Percentiles rank a stretch among this genome's conserved stretches.
Conservation (phyloP, 2,329 filamentous ascomycete genomes). For the Aulographum hederae region DNA sequence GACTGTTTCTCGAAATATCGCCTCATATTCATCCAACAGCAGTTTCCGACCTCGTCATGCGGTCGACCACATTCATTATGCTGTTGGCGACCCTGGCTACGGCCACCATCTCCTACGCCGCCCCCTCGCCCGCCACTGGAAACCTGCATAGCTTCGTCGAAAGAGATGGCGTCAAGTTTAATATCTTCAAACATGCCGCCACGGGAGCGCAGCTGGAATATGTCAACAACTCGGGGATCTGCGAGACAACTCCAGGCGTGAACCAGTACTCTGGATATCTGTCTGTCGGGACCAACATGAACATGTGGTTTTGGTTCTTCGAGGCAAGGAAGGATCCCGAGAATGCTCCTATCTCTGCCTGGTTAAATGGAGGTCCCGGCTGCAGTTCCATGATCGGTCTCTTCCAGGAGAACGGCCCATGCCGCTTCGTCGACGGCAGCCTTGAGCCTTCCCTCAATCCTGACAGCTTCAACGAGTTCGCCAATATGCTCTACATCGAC, state of each 20-base stretch:
- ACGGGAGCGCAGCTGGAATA: slow-evolving; percentile 26
- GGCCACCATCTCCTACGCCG: too few relatives aligned
- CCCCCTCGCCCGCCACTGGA: too few relatives aligned
- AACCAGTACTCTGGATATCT: slow-evolving; percentile 35
- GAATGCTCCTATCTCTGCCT: slow-evolving; percentile 24
- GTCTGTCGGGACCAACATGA: slow-evolving; percentile 22
- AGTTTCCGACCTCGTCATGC: too few relatives aligned
- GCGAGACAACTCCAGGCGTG: slow-evolving; percentile 31
- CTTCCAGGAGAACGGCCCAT: slow-evolving; percentile 22
- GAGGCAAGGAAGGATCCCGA: slow-evolving; percentile 25
- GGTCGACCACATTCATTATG: too few relatives aligned
- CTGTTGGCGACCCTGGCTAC: too few relatives aligned
- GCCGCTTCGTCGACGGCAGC: slow-evolving; percentile 20
- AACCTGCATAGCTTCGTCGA: too few relatives aligned
- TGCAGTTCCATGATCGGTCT: slow-evolving; percentile 22
- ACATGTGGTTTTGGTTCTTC: slow-evolving; percentile 29
- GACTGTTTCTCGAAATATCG: too few relatives aligned
- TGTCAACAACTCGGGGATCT: slow-evolving; percentile 32
- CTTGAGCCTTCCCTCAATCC: slow-evolving; percentile 25
- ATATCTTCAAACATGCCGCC: slow-evolving; percentile 29
- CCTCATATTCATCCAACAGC: too few relatives aligned
- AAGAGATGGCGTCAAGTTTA: slow-evolving; percentile 22
- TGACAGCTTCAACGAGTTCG: slow-evolving; percentile 23
- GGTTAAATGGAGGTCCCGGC: slow-evolving; percentile 30
- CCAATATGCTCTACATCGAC: slow-evolving; percentile 25